Evolutionary conservation across 129 eudicot species (phyloP).

Genomic region (Scalesia atractyloides): DNA sequence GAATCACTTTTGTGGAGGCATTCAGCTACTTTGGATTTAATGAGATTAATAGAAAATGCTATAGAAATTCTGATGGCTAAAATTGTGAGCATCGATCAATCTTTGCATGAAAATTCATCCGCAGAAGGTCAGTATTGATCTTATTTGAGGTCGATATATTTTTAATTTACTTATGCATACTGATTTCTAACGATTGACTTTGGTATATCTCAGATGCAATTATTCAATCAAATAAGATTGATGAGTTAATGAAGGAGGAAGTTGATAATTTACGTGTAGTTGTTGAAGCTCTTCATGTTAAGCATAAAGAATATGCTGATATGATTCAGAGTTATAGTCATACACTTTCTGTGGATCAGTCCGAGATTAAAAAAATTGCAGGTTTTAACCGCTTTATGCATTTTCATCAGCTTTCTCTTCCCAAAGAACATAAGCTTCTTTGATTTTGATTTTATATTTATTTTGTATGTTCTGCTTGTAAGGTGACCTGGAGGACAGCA

Average conservation of each 20-base stretch:
- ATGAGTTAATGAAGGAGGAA: conserved; percentile 80
- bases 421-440: not conserved
- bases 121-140: conserved; percentile 66
- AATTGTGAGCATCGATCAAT: conserved; percentile 48
- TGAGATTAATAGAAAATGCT: conserved; percentile 64
- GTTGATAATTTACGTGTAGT: conserved; percentile 49
- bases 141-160: conserved; percentile 9
- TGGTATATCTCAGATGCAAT: conserved; percentile 55
- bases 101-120: conserved; percentile 60
- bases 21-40: conserved; percentile 61
- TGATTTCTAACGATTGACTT: conserved; percentile 19
- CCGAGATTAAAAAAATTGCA: conserved; percentile 72
- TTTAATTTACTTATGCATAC: not conserved
- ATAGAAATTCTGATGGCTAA: conserved; percentile 59
- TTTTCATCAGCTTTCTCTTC: not conserved
- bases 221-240: conserved; percentile 56
- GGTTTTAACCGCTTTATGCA: conserved; percentile 46
- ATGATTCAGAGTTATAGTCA: conserved; percentile 60
- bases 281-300: conserved; percentile 63
- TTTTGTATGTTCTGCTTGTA: conserved; percentile 22
- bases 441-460: not conserved
- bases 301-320: conserved; percentile 79
- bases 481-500: conserved; percentile 93
- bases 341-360: conserved; percentile 65
- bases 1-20: conserved; percentile 68